Percentiles rank a stretch among this genome's conserved stretches.
Conservation (phyloP, 2,329 filamentous ascomycete species). For the Penicillium vulpinum region DNA sequence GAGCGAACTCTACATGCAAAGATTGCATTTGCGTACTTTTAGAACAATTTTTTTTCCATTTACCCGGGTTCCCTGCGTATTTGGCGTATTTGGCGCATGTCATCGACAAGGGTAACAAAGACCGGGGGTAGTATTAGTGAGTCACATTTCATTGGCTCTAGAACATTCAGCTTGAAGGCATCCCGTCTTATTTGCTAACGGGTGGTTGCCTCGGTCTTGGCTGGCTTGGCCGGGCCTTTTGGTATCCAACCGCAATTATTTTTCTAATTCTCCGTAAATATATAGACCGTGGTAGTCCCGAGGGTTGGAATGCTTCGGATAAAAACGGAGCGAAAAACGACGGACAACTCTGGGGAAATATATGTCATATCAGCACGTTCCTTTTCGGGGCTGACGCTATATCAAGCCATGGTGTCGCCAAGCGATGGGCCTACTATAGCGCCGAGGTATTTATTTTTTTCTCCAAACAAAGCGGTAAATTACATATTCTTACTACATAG, state of each 20-base stretch:
- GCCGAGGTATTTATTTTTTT: not conserved
- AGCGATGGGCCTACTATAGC: constrained; percentile 5
- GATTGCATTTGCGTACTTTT: not conserved
- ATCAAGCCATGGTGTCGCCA: constrained; percentile 9
- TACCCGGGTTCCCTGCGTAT: not conserved
- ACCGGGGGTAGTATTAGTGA: not conserved
- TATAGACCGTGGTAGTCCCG: not conserved
- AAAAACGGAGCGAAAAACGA: not conserved
- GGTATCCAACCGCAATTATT: not conserved
- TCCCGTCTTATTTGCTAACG: not conserved
- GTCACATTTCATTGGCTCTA: not conserved
- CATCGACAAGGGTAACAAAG: not conserved
- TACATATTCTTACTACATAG: not conserved
- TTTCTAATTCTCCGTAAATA: no score
- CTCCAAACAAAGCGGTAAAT: not conserved
- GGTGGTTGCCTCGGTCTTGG: constrained; percentile 1
- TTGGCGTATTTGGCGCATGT: constrained; percentile 7
- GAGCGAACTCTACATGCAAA: no score
- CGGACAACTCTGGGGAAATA: no score
- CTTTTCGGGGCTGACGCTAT: not conserved
- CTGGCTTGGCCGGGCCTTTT: not conserved
- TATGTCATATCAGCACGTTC: not conserved
- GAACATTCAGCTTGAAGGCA: not conserved
- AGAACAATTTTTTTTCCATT: not conserved
- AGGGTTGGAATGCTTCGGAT: not conserved